Conservation (phyloP, 306 rosid species). For the Prunus dulcis region DNA sequence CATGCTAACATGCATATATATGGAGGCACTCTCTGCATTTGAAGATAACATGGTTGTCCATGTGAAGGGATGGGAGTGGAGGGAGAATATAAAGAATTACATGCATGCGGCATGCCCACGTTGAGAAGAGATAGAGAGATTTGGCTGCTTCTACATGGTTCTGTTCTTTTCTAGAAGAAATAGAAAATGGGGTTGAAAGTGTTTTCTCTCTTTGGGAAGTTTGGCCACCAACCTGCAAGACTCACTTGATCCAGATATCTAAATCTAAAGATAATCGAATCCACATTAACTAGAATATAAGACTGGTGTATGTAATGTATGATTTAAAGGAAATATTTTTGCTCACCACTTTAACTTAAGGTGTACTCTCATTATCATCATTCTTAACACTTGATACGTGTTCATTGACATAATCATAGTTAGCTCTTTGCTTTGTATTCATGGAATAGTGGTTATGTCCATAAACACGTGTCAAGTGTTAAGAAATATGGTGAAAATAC, state of each 20-base stretch:
- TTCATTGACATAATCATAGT: too few relatives aligned
- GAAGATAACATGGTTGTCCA: slow-evolving; percentile 31
- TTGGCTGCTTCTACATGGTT: neutral
- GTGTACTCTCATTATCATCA: too few relatives aligned
- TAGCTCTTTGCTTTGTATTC: too few relatives aligned
- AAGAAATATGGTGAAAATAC: rapidly evolving
- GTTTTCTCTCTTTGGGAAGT: neutral
- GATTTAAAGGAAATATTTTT: neutral
- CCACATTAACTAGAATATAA: slow-evolving; percentile 5
- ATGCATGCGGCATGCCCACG: neutral
- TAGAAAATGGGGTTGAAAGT: neutral
- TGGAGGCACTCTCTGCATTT: slow-evolving; percentile 1
- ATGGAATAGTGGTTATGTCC: too few relatives aligned
- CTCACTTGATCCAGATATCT: slow-evolving; percentile 2
- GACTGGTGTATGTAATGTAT: neutral
- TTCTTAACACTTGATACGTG: too few relatives aligned
- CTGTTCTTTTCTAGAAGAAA: neutral
- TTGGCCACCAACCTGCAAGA: neutral
- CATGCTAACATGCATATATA: slow-evolving; percentile 5
- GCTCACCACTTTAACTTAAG: too few relatives aligned
- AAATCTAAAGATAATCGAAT: slow-evolving; percentile 14
- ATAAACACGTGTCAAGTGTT: too few relatives aligned
- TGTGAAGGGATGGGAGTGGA: slow-evolving; percentile 38
- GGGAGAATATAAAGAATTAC: slow-evolving; percentile 7
- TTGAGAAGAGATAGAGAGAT: neutral